phyloP scores from a whole-genome alignment of 2,329 filamentous ascomycete genomes.

The Alternaria viburni region DNA sequence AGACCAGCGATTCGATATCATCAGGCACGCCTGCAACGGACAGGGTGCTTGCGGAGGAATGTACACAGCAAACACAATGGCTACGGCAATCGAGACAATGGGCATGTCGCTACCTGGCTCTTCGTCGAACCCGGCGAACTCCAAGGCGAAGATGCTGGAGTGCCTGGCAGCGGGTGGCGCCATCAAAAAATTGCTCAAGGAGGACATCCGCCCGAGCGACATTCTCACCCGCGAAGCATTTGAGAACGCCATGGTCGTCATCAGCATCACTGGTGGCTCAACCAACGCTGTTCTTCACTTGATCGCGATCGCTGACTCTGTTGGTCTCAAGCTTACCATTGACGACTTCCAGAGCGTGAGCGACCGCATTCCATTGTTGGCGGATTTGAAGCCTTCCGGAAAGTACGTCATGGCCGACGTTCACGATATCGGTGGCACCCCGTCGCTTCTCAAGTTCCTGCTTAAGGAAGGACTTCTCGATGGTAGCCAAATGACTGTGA shows the following conservation, averaged over 20 bases:
- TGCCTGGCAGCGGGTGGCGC: constrained; percentile 58
- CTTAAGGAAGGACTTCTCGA: constrained; percentile 57
- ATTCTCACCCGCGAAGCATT: constrained; percentile 58
- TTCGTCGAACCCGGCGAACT: constrained; percentile 58
- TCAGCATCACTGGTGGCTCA: constrained; percentile 58
- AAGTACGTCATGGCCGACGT: constrained; percentile 68
- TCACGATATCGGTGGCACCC: constrained; percentile 58
- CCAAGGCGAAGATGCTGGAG: constrained; percentile 58
- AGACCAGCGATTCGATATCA: constrained; percentile 91
- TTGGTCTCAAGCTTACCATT: constrained; percentile 58
- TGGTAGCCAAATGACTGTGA: constrained; percentile 57
- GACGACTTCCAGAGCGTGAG: constrained; percentile 60
- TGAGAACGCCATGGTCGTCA: constrained; percentile 60
- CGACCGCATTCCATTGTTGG: constrained; percentile 58
- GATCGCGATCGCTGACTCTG: constrained; percentile 59
- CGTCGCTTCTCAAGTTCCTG: constrained; percentile 58
- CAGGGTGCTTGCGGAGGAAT: constrained; percentile 86
- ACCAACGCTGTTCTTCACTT: constrained; percentile 60
- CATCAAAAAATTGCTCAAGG: constrained; percentile 58
- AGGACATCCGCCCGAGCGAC: constrained; percentile 58
- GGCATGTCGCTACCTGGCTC: constrained; percentile 59
- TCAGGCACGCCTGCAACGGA: constrained; percentile 86
- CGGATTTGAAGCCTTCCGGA: constrained; percentile 59
- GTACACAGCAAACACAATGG: constrained; percentile 62
- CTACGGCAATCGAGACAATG: constrained; percentile 59